phyloP scores from a whole-genome alignment of 805 yeast species.

The Candida methanosorbosa region DNA sequence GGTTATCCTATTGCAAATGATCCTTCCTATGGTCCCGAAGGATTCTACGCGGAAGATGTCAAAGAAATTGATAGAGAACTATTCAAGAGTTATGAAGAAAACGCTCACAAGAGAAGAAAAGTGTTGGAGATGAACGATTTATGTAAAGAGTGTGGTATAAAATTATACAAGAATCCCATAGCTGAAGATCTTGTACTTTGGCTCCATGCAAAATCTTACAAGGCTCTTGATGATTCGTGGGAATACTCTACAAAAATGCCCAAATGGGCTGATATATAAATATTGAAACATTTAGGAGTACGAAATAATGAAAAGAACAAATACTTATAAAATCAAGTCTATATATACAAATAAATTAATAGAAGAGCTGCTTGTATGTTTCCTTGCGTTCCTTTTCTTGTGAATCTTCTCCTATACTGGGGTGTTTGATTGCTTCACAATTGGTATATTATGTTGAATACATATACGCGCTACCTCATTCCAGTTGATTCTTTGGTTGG shows the following conservation, averaged over 20 bases:
- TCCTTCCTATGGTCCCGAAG: slow-evolving; percentile 19
- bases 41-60: neutral
- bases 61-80: slow-evolving; percentile 1
- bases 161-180: slow-evolving; percentile 23
- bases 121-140: slow-evolving; percentile 11
- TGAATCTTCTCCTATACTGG: too few species aligned
- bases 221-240: slow-evolving; percentile 16
- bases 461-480: too few species aligned
- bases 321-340: neutral
- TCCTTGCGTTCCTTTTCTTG: too few species aligned
- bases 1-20: slow-evolving; percentile 29
- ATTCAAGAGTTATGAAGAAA: slow-evolving; percentile 3
- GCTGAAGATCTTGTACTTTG: slow-evolving; percentile 27
- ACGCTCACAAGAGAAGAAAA: slow-evolving; percentile 8
- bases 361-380: too few species aligned
- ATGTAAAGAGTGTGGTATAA: slow-evolving; percentile 28
- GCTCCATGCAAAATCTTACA: slow-evolving; percentile 40
- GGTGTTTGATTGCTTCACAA: too few species aligned
- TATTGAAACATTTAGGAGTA: too few species aligned
- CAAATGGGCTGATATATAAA: slow-evolving; percentile 32
- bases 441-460: too few species aligned
- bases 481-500: slow-evolving; percentile 13
- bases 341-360: neutral
- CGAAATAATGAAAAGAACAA: too few species aligned
- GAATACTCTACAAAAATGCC: slow-evolving; percentile 37